Evolutionary conservation across 345 rosid genomes (phyloP), one percentile per base, ranked within the genome.

Genomic region (Rubroshorea leprosula): DNA sequence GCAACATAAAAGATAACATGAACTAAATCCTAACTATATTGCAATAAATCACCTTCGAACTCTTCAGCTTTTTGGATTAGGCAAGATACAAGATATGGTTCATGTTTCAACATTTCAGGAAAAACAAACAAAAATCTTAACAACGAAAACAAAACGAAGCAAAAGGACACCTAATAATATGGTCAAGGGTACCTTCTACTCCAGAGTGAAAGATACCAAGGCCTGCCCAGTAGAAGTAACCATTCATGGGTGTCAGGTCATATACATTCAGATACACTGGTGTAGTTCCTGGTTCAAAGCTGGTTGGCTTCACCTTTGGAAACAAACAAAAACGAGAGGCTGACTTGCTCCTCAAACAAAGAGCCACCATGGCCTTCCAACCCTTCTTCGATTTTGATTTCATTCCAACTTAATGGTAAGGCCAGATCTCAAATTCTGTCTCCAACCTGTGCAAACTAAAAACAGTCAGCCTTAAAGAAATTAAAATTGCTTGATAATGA

Each of bases 181-280:
- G 62, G 11, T 27, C 45, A 59, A 64, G 59, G 58, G 67, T 80
- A 93, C 99, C 99, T 87, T 93, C 96, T 23, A 93, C 87, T 47
- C 97, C 99, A 57, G 99, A 93, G 78, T 93, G 99, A 70, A 76
- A 93, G 64, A 93, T 83, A 46, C 99, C 99, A 50, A 93, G 73
- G 70, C 99, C 99, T 21, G 90, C 97, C 99, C 99, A 89, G 63
- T 85, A 87, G 58, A 87, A 73, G 70, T 93, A 93, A 61, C 97
- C 94, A 57, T 93, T 93, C 61, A 79, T 73, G 10, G 87, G 82
- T 47, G 99, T 93, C 71, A 93, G 71, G 77, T 93, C 99, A 43
- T 93, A 93, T 12, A 93, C 97, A 67, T 89, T 93, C 62, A 93
- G 90, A 67, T 83, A 89, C 53, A 93, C 95, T 8, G 99, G 92